phyloP scores from a whole-genome alignment of 2,329 filamentous ascomycete species.

The Ophioceras dolichostomum region DNA sequence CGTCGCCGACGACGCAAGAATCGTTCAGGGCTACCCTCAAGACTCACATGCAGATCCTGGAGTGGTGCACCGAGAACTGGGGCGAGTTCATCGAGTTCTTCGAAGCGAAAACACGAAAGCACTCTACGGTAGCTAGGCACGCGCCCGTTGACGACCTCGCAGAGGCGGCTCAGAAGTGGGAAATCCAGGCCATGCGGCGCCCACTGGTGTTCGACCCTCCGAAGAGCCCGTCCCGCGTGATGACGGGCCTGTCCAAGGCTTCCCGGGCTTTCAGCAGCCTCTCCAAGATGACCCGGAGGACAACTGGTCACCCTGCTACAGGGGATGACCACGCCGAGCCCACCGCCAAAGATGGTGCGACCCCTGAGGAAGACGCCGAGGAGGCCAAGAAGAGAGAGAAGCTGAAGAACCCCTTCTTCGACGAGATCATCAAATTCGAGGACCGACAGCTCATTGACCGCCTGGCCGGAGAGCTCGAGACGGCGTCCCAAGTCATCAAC shows the following conservation, averaged over 20 bases:
- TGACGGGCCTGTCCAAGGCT: neutral
- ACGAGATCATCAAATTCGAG: constrained; percentile 8
- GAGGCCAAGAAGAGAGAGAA: neutral
- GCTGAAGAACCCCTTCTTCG: neutral
- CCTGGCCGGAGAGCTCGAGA: constrained; percentile 6
- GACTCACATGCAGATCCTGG: constrained; percentile 4
- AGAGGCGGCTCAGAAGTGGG: no score
- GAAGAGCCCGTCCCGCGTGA: neutral
- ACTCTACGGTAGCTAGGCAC: neutral
- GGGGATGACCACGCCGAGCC: neutral
- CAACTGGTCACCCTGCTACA: neutral
- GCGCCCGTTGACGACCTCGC: neutral
- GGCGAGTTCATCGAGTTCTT: constrained; percentile 9
- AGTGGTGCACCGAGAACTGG: constrained; percentile 12
- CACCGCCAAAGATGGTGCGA: no score
- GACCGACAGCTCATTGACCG: constrained; percentile 8
- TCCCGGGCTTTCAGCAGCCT: neutral
- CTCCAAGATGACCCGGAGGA: neutral
- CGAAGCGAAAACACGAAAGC: constrained; percentile 3
- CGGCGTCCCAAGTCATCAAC: constrained; percentile 8
- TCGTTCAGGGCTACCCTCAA: neutral
- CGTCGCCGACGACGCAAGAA: neutral
- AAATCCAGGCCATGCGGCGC: no score
- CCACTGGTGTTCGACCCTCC: no score
- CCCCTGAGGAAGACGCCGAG: neutral